A percentile compares a stretch with the other conserved stretches of the same genome.
These are phyloP conservation scores for Diaporthe aspalathi DNA, from an alignment of 2,329 filamentous ascomycete genomes.

Conservation along the genomic window DNA sequence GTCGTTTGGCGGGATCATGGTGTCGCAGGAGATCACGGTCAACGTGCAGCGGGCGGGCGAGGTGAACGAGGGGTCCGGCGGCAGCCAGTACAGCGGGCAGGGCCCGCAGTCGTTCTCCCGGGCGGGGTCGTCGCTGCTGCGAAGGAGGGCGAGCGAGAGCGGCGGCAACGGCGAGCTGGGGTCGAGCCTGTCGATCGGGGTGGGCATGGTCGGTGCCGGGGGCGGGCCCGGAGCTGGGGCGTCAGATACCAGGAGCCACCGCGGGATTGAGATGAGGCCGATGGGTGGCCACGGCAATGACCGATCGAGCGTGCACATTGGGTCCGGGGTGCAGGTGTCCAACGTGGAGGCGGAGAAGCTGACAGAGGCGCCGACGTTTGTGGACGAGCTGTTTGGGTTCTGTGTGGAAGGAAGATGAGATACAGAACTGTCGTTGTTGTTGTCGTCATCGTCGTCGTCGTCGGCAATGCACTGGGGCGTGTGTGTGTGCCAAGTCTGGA, in stretches of 20 bases:
- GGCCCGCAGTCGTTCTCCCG: constrained; percentile 24
- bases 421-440: not conserved
- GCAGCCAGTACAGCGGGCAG: constrained; percentile 42
- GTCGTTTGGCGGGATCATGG: constrained; percentile 68
- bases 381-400: constrained; percentile 56
- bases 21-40: constrained; percentile 71
- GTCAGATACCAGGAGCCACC: constrained; percentile 18
- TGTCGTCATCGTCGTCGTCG: too few species aligned
- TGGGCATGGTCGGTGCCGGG: constrained; percentile 4
- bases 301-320: constrained; percentile 42
- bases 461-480: not conserved
- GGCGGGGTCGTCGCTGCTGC: constrained; percentile 29
- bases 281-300: constrained; percentile 39
- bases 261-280: constrained; percentile 45
- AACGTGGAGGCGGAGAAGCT: constrained; percentile 51
- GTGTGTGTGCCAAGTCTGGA: not conserved
- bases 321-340: constrained; percentile 44
- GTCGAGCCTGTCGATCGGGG: not conserved
- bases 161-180: not conserved
- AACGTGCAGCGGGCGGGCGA: constrained; percentile 51
- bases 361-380: constrained; percentile 53
- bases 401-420: constrained; percentile 40
- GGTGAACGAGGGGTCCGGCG: constrained; percentile 41
- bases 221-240: not conserved
- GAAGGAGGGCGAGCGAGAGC: constrained; percentile 35